Conservation (phyloP, 129 eudicot genomes). For the Logfia minima region DNA sequence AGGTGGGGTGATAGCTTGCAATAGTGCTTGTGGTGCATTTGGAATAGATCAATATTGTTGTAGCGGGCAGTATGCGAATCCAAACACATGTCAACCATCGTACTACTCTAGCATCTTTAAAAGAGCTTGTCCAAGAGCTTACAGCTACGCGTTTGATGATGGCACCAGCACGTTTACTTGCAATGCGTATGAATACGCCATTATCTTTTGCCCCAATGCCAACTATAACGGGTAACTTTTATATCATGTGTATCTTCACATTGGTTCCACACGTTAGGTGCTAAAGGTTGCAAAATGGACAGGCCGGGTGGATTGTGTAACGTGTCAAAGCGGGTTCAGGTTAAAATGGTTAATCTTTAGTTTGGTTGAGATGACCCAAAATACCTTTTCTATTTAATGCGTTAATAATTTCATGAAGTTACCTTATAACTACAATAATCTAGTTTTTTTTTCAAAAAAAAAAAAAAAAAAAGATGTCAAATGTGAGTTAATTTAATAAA, state of each 20-base stretch:
- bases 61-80: conserved; percentile 88
- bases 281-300: background rate
- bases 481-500: too few species aligned
- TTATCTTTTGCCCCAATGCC: conserved; percentile 70
- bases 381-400: background rate
- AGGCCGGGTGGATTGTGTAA: background rate
- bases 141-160: conserved; percentile 93
- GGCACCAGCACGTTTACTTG: conserved; percentile 94
- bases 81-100: conserved; percentile 69
- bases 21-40: conserved; percentile 90
- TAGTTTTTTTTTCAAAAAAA: too few species aligned
- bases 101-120: conserved; percentile 78
- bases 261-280: background rate
- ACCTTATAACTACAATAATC: too few species aligned
- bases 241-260: background rate
- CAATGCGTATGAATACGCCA: conserved; percentile 70
- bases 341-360: too few species aligned
- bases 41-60: conserved; percentile 86
- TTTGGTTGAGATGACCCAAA: background rate
- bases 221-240: conserved; percentile 48
- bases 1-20: conserved; percentile 72
- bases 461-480: too few species aligned
- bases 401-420: too few species aligned
- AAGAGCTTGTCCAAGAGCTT: conserved; percentile 90
- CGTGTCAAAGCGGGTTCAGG: background rate